Percentiles rank a stretch among this genome's conserved stretches.
Evolutionary conservation across 805 yeast species (phyloP).

Genomic region (Candida adriatica): DNA sequence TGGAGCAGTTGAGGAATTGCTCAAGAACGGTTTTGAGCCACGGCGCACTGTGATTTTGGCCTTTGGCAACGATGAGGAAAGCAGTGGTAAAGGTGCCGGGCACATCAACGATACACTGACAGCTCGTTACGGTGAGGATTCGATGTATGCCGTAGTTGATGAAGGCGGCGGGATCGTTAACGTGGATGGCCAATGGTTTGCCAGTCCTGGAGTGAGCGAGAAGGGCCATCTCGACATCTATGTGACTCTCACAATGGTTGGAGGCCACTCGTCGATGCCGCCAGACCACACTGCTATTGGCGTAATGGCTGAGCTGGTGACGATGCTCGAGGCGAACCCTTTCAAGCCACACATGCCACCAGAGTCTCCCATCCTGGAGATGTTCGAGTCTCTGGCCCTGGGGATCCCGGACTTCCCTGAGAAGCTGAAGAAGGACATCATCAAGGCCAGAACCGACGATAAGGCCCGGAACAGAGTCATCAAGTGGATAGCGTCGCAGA

Average conservation of each 20-base stretch:
- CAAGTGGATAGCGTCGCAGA: constrained; percentile 24
- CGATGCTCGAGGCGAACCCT: constrained; percentile 47
- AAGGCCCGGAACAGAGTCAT: constrained; percentile 31
- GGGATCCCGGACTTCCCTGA: constrained; percentile 20
- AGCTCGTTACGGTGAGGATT: constrained; percentile 49
- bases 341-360: constrained; percentile 38
- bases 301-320: constrained; percentile 47
- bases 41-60: constrained; percentile 52
- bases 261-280: constrained; percentile 70
- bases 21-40: constrained; percentile 42
- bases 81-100: constrained; percentile 59
- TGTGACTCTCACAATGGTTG: constrained; percentile 49
- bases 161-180: constrained; percentile 48
- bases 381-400: constrained; percentile 59
- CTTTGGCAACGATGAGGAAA: constrained; percentile 75
- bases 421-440: constrained; percentile 23
- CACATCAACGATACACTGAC: constrained; percentile 36
- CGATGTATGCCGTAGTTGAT: constrained; percentile 56
- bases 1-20: constrained; percentile 49
- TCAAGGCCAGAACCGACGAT: constrained; percentile 28
- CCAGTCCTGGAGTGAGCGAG: constrained; percentile 54
- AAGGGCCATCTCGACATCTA: constrained; percentile 53
- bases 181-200: constrained; percentile 30
- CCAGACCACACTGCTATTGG: constrained; percentile 74
- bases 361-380: constrained; percentile 47